Base-by-base conservation (phyloP, 768 basidiomycete species). In the Auricularia heimuer region DNA sequence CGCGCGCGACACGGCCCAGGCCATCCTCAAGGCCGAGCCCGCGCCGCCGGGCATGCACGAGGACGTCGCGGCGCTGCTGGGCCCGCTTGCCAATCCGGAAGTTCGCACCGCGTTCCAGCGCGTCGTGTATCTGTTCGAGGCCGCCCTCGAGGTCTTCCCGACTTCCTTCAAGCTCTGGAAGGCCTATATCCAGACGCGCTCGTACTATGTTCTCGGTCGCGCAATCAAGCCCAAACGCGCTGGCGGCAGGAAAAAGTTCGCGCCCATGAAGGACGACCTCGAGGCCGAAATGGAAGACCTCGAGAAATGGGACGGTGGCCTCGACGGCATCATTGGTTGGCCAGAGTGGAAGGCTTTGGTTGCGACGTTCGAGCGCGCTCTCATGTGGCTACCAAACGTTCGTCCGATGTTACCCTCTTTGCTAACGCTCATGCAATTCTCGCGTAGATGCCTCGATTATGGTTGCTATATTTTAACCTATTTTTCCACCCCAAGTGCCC, bases 111-210 rank as follows among this genome's bases (percentile, higher is more conserved):
- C 87, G 34, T 78, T 98, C 6, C 93, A 97, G 70, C 85, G 88
- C 61, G 78, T 96, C 37, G 89, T 89, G 2, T 94, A 91, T 74
- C 82, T 97, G n/a, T 98, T 97, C 73, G 97, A 99, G 76, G 81
- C 92, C 21, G 96, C 96, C 0, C 82, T 99, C 29, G 81, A 77
- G 3, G 84, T 94, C 68, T 97, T 98, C 71, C 89, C 95, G 0
- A 85, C 83, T 11, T 92, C 89, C 2, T 98, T 93, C 85, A 94
- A 97, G 74, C 77, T 98, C 63, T 98, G 97, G 97, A 94, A 93
- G 72, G 83, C 91, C 0, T 99, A 99, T 75, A 80, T 98, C 54
- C 82, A 81, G 62, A 85, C 88, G 77, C 84, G 97, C 61, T 87
- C 90, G 81, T 80, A 82, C 1, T 97, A 88, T 75, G 92, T 98